Percentiles rank a stretch among this genome's conserved stretches.
Conservation (phyloP, 106 monocot species). For the Dendrobium officinale region DNA sequence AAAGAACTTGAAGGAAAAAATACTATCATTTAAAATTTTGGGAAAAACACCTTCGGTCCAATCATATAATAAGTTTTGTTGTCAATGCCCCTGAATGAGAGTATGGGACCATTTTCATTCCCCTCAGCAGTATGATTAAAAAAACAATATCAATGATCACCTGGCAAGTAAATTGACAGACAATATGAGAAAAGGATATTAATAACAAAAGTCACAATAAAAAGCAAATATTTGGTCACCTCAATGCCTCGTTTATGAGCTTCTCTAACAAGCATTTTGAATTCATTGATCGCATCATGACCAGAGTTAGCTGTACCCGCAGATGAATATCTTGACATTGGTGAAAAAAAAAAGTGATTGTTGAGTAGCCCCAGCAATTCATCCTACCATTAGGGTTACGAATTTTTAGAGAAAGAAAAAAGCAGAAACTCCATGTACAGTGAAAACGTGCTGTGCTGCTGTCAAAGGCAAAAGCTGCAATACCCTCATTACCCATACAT, state of each 20-base stretch:
- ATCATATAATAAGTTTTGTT: conserved; percentile 91
- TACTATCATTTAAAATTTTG: background rate
- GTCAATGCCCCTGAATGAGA: conserved; percentile 86
- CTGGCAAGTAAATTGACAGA: conserved; percentile 23
- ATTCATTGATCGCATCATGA: conserved; percentile 73
- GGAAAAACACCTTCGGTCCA: conserved; percentile 62
- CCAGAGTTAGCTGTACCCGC: conserved; percentile 57
- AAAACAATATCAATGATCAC: conserved; percentile 89
- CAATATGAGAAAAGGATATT: background rate
- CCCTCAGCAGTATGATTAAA: conserved; percentile 98
- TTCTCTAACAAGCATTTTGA: conserved; percentile 79
- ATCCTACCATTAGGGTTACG: conserved; percentile 26
- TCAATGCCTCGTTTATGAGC: conserved; percentile 90
- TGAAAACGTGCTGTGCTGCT: background rate
- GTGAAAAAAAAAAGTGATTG: conserved; percentile 86
- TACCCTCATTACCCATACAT: background rate
- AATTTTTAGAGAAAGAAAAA: background rate
- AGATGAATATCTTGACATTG: conserved; percentile 88
- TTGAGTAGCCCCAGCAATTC: conserved; percentile 96
- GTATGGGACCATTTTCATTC: conserved; percentile 86
- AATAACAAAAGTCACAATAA: background rate
- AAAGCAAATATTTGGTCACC: conserved; percentile 24
- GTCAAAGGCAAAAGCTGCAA: background rate
- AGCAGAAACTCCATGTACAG: background rate
- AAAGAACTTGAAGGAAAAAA: background rate